A percentile compares a stretch with the other conserved stretches of the same genome.
Evolutionary conservation across 495 filamentous ascomycete species (phyloP).

Genomic region (Aspergillus taichungensis): DNA sequence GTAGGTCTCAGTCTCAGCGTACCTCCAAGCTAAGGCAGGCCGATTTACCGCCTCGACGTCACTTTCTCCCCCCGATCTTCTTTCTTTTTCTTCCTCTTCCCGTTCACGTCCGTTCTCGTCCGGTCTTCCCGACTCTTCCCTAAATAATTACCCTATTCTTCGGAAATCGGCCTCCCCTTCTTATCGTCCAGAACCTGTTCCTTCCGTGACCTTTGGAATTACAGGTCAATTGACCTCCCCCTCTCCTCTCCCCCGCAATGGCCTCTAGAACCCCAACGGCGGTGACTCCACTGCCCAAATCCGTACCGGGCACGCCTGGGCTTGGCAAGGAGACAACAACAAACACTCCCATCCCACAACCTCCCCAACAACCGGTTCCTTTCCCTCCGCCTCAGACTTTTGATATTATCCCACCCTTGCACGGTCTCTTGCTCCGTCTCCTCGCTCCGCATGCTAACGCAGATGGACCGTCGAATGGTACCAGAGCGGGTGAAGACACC

Average conservation of each 20-base stretch:
- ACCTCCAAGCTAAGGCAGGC: background rate
- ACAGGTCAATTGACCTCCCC: background rate
- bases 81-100: too few species aligned
- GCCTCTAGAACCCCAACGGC: slow-evolving; percentile 31
- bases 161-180: slow-evolving; percentile 6
- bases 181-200: too few species aligned
- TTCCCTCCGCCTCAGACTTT: slow-evolving; percentile 55
- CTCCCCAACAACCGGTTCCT: slow-evolving; percentile 37
- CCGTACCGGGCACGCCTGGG: slow-evolving; percentile 31
- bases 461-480: slow-evolving; percentile 6
- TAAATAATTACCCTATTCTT: slow-evolving; percentile 25
- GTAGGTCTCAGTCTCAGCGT: too few species aligned
- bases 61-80: background rate
- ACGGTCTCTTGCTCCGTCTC: slow-evolving; percentile 66
- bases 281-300: slow-evolving; percentile 30
- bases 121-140: slow-evolving; percentile 31
- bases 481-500: slow-evolving; percentile 15
- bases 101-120: slow-evolving; percentile 6
- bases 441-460: slow-evolving; percentile 30
- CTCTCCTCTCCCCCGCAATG: slow-evolving; percentile 16
- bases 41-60: slow-evolving; percentile 22
- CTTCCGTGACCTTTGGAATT: background rate
- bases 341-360: background rate
- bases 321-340: slow-evolving; percentile 24
- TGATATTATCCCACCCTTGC: slow-evolving; percentile 77